Percentiles rank a stretch among this genome's conserved stretches.
These are phyloP conservation scores for Lachnellula occidentalis DNA, from an alignment of 2,329 filamentous ascomycete species.

Conservation along the genomic window DNA sequence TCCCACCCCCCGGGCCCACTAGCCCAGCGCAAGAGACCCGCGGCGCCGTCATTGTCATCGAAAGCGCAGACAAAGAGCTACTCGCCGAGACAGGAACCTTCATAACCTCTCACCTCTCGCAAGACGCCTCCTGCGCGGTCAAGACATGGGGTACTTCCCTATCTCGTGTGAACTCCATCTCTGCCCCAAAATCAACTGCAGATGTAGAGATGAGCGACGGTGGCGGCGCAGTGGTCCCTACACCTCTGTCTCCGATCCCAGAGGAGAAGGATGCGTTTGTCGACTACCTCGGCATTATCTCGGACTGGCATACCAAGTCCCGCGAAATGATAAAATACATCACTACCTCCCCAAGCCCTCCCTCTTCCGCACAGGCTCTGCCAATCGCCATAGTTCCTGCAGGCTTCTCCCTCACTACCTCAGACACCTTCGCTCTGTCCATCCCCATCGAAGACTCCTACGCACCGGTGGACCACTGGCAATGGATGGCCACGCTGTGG, in stretches of 20 bases:
- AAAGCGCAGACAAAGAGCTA: conserved; percentile 59
- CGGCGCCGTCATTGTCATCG: conserved; percentile 78
- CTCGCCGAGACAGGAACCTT: conserved; percentile 54
- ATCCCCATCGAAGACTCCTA: conserved; percentile 75
- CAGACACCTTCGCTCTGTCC: conserved; percentile 67
- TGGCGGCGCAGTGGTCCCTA: conserved; percentile 1
- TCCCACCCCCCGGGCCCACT: conserved; percentile 38
- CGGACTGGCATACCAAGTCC: conserved; percentile 70
- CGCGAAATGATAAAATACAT: conserved; percentile 61
- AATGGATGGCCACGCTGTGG: conserved; percentile 95
- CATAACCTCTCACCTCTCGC: conserved; percentile 40
- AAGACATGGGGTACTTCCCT: conserved; percentile 21
- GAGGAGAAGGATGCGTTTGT: conserved; percentile 37
- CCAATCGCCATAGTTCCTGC: conserved; percentile 71
- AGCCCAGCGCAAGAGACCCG: conserved; percentile 43
- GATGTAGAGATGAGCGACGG: conserved; percentile 17
- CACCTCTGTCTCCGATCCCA: not conserved
- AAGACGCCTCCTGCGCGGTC: conserved; percentile 26
- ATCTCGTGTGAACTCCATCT: not conserved
- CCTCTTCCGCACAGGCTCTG: conserved; percentile 32
- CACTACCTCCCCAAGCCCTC: conserved; percentile 30
- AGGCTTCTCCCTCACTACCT: conserved; percentile 75
- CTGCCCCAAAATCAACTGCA: not conserved
- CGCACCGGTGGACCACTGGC: conserved; percentile 85
- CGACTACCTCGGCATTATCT: conserved; percentile 63